Percentiles rank a stretch among this genome's conserved stretches.
Evolutionary conservation across 2,329 filamentous ascomycete genomes (phyloP).

Genomic region (Pseudopithomyces chartarum): DNA sequence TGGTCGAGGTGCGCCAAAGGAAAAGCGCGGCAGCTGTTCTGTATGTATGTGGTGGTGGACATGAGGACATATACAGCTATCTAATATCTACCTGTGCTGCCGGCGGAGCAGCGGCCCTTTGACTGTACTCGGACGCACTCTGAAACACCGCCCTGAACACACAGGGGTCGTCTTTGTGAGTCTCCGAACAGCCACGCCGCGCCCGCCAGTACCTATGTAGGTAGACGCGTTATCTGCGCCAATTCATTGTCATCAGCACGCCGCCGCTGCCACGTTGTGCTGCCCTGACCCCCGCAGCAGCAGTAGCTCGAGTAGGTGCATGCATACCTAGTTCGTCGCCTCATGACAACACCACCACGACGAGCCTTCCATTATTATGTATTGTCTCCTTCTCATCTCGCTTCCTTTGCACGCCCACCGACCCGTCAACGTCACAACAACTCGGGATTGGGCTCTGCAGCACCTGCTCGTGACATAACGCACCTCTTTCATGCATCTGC

Average conservation of each 20-base stretch:
- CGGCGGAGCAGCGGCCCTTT: slow-evolving; percentile 3
- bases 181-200: not conserved
- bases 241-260: not conserved
- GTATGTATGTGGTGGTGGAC: no score
- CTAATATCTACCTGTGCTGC: not conserved
- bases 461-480: not conserved
- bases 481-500: slow-evolving; percentile 5
- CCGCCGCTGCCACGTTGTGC: slow-evolving; percentile 3
- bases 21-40: not conserved
- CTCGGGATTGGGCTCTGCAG: no score
- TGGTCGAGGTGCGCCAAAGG: no score
- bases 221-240: not conserved
- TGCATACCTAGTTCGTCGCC: not conserved
- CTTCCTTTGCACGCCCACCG: not conserved
- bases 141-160: slow-evolving; percentile 1
- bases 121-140: not conserved
- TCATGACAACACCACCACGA: not conserved
- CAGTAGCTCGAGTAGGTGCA: not conserved
- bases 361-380: no score
- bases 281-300: not conserved
- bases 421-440: not conserved
- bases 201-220: not conserved
- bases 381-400: not conserved
- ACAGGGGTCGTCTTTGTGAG: not conserved
- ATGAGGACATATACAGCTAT: no score